Conservation (phyloP, 805 yeast genomes). For the Priceomyces melissophilus region DNA sequence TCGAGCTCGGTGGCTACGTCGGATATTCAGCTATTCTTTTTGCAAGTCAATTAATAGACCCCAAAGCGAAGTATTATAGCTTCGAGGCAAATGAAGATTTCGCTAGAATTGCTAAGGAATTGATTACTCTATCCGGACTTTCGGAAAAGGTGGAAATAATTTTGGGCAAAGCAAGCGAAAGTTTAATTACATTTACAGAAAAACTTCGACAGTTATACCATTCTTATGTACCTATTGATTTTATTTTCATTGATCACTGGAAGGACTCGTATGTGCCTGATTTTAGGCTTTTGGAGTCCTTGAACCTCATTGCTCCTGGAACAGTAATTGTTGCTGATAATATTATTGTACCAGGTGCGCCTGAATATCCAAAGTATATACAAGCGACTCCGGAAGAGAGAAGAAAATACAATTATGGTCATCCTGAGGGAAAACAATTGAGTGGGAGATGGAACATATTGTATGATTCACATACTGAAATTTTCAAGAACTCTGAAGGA, state of each 20-base stretch:
- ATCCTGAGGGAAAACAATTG: conserved; percentile 21
- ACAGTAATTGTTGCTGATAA: conserved; percentile 40
- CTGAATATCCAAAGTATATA: conserved; percentile 38
- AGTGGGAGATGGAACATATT: conserved; percentile 40
- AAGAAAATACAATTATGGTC: conserved; percentile 22
- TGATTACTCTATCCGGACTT: conserved; percentile 34
- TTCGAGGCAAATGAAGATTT: conserved; percentile 29
- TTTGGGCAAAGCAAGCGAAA: conserved; percentile 29
- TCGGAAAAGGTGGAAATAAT: conserved; percentile 25
- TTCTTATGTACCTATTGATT: conserved; percentile 23
- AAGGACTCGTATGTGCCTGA: conserved; percentile 39
- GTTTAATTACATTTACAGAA: conserved; percentile 23
- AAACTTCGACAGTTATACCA: conserved; percentile 8
- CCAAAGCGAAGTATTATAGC: conserved; percentile 27
- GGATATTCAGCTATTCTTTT: conserved; percentile 38
- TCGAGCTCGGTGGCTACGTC: conserved; percentile 32
- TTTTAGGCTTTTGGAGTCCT: conserved; percentile 37
- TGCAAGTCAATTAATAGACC: conserved; percentile 21
- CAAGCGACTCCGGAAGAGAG: conserved; percentile 35
- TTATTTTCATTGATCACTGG: conserved; percentile 41
- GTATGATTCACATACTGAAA: conserved; percentile 31
- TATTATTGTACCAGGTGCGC: conserved; percentile 32
- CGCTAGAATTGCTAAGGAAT: conserved; percentile 26
- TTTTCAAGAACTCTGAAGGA: conserved; percentile 11
- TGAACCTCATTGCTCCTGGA: conserved; percentile 37